A percentile compares a stretch with the other conserved stretches of the same genome.
These are phyloP conservation scores for Erysiphe pulchra DNA, from an alignment of 2,329 filamentous ascomycete genomes.

Conservation along the genomic window DNA sequence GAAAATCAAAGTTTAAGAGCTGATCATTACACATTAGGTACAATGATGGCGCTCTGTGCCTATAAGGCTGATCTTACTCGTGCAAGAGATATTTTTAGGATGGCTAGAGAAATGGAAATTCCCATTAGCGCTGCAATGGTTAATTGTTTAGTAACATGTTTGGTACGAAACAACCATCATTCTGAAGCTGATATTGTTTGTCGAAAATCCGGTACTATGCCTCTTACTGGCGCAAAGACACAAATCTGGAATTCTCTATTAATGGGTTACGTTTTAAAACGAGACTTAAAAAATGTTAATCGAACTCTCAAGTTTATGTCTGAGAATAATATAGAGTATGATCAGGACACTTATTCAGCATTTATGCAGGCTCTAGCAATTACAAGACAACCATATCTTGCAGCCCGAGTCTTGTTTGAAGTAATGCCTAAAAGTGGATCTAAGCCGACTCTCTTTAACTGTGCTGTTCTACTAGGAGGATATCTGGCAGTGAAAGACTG, in stretches of 20 bases:
- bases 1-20: slow-evolving; percentile 21
- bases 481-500: slow-evolving; percentile 16
- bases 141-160: slow-evolving; percentile 39
- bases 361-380: slow-evolving; percentile 31
- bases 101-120: slow-evolving; percentile 29
- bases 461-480: slow-evolving; percentile 25
- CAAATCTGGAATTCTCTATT: slow-evolving; percentile 61
- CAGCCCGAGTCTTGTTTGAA: slow-evolving; percentile 23
- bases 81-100: slow-evolving; percentile 36
- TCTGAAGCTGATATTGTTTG: slow-evolving; percentile 32
- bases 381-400: slow-evolving; percentile 25
- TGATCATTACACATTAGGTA: slow-evolving; percentile 39
- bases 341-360: slow-evolving; percentile 32
- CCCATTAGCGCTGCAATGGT: slow-evolving; percentile 30
- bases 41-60: slow-evolving; percentile 47
- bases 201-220: slow-evolving; percentile 22
- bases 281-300: slow-evolving; percentile 28
- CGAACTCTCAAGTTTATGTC: slow-evolving; percentile 29
- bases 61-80: slow-evolving; percentile 46
- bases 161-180: slow-evolving; percentile 29
- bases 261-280: slow-evolving; percentile 36
- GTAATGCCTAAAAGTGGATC: slow-evolving; percentile 23
- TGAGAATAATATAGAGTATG: slow-evolving; percentile 20
- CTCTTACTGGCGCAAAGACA: slow-evolving; percentile 26
- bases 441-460: slow-evolving; percentile 21